Percentiles rank a stretch among this genome's conserved stretches.
Conservation (phyloP, 768 basidiomycete genomes). For the Leucocoprinus birnbaumii region DNA sequence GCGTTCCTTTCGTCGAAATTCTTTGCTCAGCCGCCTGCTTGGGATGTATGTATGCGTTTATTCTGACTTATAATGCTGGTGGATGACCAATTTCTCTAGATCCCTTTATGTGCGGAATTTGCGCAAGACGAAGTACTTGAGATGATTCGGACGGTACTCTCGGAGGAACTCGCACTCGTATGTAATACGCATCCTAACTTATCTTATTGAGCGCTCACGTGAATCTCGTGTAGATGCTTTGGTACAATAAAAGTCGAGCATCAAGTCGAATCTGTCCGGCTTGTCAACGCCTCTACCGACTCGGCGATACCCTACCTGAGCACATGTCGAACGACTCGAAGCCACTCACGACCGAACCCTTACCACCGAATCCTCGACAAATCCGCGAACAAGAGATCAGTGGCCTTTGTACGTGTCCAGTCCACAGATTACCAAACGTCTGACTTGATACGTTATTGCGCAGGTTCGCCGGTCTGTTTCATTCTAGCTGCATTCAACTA, state of each 20-base stretch:
- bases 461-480: constrained; percentile 81
- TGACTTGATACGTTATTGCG: no score
- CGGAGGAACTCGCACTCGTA: constrained; percentile 71
- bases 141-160: constrained; percentile 67
- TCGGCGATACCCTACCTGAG: constrained; percentile 64
- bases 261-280: constrained; percentile 74
- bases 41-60: constrained; percentile 39
- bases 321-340: constrained; percentile 27
- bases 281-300: constrained; percentile 66
- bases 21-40: constrained; percentile 63
- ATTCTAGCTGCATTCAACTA: constrained; percentile 66
- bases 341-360: constrained; percentile 13
- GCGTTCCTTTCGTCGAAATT: constrained; percentile 61
- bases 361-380: constrained; percentile 29
- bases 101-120: constrained; percentile 74
- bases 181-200: constrained; percentile 21
- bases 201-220: neutral
- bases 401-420: constrained; percentile 67
- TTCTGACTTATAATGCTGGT: neutral
- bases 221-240: constrained; percentile 53
- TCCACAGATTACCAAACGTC: no score
- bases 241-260: constrained; percentile 83
- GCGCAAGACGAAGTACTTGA: constrained; percentile 71
- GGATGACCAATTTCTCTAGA: constrained; percentile 22
- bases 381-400: constrained; percentile 67